These are phyloP conservation scores for Viridothelium virens DNA, from an alignment of 495 filamentous ascomycete species.

Conservation along the genomic window DNA sequence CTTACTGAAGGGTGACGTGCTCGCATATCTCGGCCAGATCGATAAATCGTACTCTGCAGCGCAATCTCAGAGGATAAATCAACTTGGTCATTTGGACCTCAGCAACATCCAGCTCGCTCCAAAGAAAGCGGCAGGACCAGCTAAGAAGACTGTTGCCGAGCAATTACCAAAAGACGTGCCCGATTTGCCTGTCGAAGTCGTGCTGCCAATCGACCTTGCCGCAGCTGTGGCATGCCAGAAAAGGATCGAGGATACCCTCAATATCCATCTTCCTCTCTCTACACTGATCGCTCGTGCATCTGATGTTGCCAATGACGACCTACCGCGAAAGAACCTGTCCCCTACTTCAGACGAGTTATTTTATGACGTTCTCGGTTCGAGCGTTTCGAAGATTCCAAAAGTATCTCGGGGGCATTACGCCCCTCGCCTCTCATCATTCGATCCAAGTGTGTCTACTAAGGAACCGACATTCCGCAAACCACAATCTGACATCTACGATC, in stretches of 20 bases:
- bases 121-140: conserved; percentile 24
- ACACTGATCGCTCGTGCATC: conserved; percentile 79
- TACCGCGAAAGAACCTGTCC: conserved; percentile 57
- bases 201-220: conserved; percentile 66
- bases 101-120: conserved; percentile 82
- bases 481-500: conserved; percentile 66
- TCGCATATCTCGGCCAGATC: conserved; percentile 79
- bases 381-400: conserved; percentile 42
- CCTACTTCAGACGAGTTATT: conserved; percentile 77
- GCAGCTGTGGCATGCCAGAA: conserved; percentile 72
- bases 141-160: conserved; percentile 44
- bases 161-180: conserved; percentile 38
- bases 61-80: conserved; percentile 58
- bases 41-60: conserved; percentile 58
- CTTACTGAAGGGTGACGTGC: conserved; percentile 88
- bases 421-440: conserved; percentile 50
- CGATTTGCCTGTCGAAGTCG: conserved; percentile 47
- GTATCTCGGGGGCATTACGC: conserved; percentile 55
- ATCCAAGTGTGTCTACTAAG: conserved; percentile 26
- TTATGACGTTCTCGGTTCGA: conserved; percentile 72
- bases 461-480: conserved; percentile 23
- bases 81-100: conserved; percentile 78
- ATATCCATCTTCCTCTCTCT: conserved; percentile 72
- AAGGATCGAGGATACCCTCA: conserved; percentile 64
- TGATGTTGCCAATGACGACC: conserved; percentile 74